Base-by-base conservation (phyloP, 1,284 basidiomycete genomes). In the Macrocystidia cucumis region DNA sequence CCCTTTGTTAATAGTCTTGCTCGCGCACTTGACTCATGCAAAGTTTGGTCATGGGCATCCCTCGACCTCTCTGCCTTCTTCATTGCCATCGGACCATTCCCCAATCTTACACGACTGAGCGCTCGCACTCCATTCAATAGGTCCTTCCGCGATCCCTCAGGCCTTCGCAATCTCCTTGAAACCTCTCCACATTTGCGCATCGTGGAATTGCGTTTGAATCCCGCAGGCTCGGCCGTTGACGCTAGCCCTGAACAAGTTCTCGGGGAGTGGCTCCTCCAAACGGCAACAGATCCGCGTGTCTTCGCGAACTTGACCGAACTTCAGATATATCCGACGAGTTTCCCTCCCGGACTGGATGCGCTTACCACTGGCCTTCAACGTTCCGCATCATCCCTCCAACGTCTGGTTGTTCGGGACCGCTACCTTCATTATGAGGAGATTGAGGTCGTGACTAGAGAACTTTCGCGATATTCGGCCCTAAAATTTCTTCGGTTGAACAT, bases 51-150 rank as follows among this genome's bases (percentile, higher is more conserved):
- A 3, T 63, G 58, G 60, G 54, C 55, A 8, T 48, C 51, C 1
- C 39, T 58, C 8, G 60, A 65, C 38, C 46, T 67, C 16, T 63
- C 62, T 5, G 32, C 44, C 2, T 54, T 65, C 33, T 62, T 65
- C 43, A 24, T 45, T 18, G 30, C 39, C 18, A 41, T 67, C 8
- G 46, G 45, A 2, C 29, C 43, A 13, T 63, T 62, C 31, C 58
- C 60, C 12, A 34, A 34, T 4, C 48, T 66, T n/a, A 34, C 48
- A 21, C 37, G 43, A 9, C 52, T 66, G 35, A 53, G 52, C 30
- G 45, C 65, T 20, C 57, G 60, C 11, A 56, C 58, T 22, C 50
- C 61, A 5, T 69, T 67, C 44, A 57, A 65, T 39, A 51, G 50
- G 30, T 55, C 60, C 2, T 57, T 67, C 33, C 39, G 37, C 9